Evolutionary conservation across 2,329 filamentous ascomycete species (phyloP), one percentile per base, ranked within the genome.

Genomic region (Leptographium procerum): DNA sequence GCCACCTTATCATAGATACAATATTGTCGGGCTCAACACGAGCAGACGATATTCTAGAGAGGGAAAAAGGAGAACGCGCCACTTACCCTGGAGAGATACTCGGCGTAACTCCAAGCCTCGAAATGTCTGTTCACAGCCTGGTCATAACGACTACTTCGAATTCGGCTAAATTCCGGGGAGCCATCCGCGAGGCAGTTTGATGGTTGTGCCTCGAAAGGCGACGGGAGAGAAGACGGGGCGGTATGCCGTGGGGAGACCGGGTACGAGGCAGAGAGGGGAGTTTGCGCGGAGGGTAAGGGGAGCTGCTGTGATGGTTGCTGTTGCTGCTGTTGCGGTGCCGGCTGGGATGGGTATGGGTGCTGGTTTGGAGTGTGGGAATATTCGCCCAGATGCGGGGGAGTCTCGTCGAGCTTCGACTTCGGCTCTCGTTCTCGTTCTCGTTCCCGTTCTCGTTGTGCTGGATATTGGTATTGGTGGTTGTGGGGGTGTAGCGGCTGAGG

Each of bases 41-140:
- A n/a, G 16, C n/a, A 14, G 14, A 22, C 16, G n/a, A 47, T 11
- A 11, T 14, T 26, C 29, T 31, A 43, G 10, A 10, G 29, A 50
- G 4, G 11, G 33, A 22, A 54, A 43, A 43, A 31, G 6, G 26
- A 8, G 11, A 50, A 71, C n/a, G n/a, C n/a, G n/a, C n/a, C n/a
- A n/a, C 76, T 61, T 68, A 82, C 80, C 66, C 76, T 73, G 59
- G 73, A 72, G 5, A 83, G 69, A 24, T 74, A 75, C 53, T 83
- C 80, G 33, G 74, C 70, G 58, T 83, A 83, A 36, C 71, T 74
- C 75, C 77, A 81, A 16, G 74, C 73, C 62, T 82, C 78, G 33
- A 80, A 76, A 58, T 78, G 75, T 51, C 77, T 71, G 58, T 74
- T 74, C 1, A 79, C 65, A 3, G 73, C 69, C 40, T 60, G 60